Conservation (phyloP, 805 yeast genomes). For the Schwanniomyces sp. region DNA sequence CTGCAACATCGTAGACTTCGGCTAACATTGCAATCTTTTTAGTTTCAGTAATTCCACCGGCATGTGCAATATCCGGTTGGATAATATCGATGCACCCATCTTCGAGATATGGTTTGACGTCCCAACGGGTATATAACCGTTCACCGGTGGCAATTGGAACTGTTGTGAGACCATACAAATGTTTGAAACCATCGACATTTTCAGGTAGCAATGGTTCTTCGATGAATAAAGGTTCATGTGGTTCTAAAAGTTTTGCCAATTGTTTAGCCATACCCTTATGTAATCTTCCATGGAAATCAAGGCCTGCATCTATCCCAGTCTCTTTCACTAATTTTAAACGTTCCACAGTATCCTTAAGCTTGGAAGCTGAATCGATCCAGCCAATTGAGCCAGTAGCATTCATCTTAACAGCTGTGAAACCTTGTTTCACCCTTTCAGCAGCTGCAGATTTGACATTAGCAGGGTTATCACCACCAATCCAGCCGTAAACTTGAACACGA, state of each 20-base stretch:
- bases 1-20: conserved; percentile 1
- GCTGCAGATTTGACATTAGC: conserved; percentile 22
- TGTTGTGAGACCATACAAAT: conserved; percentile 2
- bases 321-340: conserved; percentile 2
- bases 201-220: conserved; percentile 3
- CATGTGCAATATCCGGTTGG: conserved; percentile 3
- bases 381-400: conserved; percentile 9
- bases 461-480: conserved; percentile 30
- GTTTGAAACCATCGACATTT: conserved; percentile 1
- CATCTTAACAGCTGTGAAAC: conserved; percentile 30
- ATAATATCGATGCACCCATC: conserved; percentile 1
- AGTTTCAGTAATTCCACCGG: conserved; percentile 1
- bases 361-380: conserved; percentile 4
- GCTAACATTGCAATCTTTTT: conserved; percentile 2
- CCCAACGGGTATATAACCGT: conserved; percentile 4
- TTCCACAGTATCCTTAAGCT: conserved; percentile 2
- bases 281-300: conserved; percentile 2
- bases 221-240: conserved; percentile 1
- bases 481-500: conserved; percentile 22
- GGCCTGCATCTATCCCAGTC: conserved; percentile 1
- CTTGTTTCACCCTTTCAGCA: conserved; percentile 21
- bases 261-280: conserved; percentile 2
- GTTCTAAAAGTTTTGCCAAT: conserved; percentile 3
- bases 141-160: conserved; percentile 4
- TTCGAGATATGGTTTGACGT: conserved; percentile 2